Evolutionary conservation across 176 grass and related monocot species (phyloP).

Genomic region (Musa itinerans): DNA sequence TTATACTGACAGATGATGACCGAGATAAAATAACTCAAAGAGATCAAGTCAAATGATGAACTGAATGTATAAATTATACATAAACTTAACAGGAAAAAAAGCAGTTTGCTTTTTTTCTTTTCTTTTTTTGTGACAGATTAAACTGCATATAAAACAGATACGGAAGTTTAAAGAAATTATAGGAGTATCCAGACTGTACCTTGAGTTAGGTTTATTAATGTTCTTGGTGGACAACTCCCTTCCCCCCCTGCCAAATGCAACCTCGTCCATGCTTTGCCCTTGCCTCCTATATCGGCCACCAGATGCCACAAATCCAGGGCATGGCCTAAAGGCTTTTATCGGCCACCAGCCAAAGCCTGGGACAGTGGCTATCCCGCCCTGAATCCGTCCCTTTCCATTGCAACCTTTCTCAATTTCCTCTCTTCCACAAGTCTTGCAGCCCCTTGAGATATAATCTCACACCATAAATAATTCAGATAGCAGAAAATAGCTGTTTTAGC

Average conservation of each 20-base stretch:
- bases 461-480: background rate
- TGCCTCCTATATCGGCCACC: constrained; percentile 72
- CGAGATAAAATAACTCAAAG: too few species aligned
- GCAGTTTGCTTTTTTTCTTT: too few species aligned
- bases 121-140: too few species aligned
- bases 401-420: constrained; percentile 61
- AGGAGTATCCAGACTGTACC: background rate
- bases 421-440: constrained; percentile 60
- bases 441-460: constrained; percentile 28
- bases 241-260: constrained; percentile 47
- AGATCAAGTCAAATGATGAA: too few species aligned
- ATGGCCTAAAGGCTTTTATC: constrained; percentile 86
- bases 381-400: constrained; percentile 85
- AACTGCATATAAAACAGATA: too few species aligned
- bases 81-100: too few species aligned
- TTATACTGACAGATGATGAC: too few species aligned
- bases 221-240: constrained; percentile 27
- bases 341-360: constrained; percentile 92
- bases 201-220: constrained; percentile 24
- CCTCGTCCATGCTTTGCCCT: constrained; percentile 95
- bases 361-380: constrained; percentile 81
- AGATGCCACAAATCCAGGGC: constrained; percentile 63
- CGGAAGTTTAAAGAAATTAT: too few species aligned
- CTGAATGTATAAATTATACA: too few species aligned
- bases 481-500: too few species aligned